Percentiles rank a stretch among this genome's conserved stretches.
Evolutionary conservation across 2,329 filamentous ascomycete genomes (phyloP).

Genomic region (Colletotrichum tamarilloi): DNA sequence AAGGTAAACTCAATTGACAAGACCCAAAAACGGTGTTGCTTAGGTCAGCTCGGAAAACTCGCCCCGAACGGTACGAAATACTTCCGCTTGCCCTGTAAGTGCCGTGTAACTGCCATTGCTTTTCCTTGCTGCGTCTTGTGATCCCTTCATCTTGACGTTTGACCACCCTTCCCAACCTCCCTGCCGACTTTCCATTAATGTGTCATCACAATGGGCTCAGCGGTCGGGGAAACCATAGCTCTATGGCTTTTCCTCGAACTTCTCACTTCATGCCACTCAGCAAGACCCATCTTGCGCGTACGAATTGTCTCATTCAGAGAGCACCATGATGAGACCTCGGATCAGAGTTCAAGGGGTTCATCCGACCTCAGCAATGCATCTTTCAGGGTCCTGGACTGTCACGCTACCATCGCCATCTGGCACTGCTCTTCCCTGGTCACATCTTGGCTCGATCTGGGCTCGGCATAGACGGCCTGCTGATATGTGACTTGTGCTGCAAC

Average conservation of each 20-base stretch:
- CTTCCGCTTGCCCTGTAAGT: no score
- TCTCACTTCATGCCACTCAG: no score
- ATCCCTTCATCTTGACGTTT: not conserved
- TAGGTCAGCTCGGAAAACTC: constrained; percentile 16
- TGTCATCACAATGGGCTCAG: no score
- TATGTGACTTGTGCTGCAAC: not conserved
- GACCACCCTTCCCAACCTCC: no score
- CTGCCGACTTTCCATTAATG: no score
- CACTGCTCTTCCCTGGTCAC: not conserved
- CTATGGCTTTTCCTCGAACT: no score
- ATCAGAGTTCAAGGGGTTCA: not conserved
- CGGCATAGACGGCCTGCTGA: not conserved
- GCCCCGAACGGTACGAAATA: not conserved
- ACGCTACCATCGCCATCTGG: not conserved
- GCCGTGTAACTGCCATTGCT: not conserved
- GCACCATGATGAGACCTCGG: not conserved
- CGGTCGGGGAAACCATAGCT: no score
- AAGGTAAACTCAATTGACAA: not conserved
- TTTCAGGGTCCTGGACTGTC: not conserved
- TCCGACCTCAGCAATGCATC: not conserved
- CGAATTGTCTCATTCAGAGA: not conserved
- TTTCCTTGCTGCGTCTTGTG: not conserved
- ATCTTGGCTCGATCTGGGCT: not conserved
- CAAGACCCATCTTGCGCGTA: not conserved
- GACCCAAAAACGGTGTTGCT: not conserved